phyloP scores from a whole-genome alignment of 371 early-diverging fungal genomes.

The Dichotomocladium elegans region DNA sequence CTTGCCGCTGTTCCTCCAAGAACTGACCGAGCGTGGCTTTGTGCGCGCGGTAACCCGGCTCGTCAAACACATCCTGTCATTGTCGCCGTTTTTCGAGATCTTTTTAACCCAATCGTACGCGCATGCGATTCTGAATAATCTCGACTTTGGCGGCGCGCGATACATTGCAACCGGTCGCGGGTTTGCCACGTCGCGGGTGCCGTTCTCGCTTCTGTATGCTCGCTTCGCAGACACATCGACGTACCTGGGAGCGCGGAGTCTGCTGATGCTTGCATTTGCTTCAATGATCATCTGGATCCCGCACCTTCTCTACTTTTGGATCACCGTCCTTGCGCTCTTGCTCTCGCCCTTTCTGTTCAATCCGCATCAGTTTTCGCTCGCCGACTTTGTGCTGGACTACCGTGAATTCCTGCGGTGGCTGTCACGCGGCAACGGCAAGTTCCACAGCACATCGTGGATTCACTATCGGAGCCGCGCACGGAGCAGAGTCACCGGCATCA shows the following conservation, averaged over 20 bases:
- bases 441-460: slow-evolving; percentile 70
- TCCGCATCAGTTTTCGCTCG: slow-evolving; percentile 74
- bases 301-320: slow-evolving; percentile 80
- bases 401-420: slow-evolving; percentile 76
- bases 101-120: slow-evolving; percentile 86
- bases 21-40: slow-evolving; percentile 82
- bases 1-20: slow-evolving; percentile 82
- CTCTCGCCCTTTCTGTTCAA: slow-evolving; percentile 82
- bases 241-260: slow-evolving; percentile 66
- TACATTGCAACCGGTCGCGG: slow-evolving; percentile 89
- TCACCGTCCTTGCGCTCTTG: slow-evolving; percentile 67
- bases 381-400: slow-evolving; percentile 78
- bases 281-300: slow-evolving; percentile 67
- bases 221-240: slow-evolving; percentile 80
- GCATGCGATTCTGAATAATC: slow-evolving; percentile 71
- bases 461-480: slow-evolving; percentile 65
- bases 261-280: slow-evolving; percentile 67
- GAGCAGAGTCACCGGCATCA: slow-evolving; percentile 73
- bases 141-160: slow-evolving; percentile 79
- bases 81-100: slow-evolving; percentile 86
- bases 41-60: slow-evolving; percentile 67
- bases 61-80: slow-evolving; percentile 75
- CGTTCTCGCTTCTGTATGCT: slow-evolving; percentile 71
- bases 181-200: slow-evolving; percentile 78
- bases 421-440: slow-evolving; percentile 67